Base-by-base conservation (phyloP, 1,284 basidiomycete genomes). In the Butyriboletus appendiculatus region DNA sequence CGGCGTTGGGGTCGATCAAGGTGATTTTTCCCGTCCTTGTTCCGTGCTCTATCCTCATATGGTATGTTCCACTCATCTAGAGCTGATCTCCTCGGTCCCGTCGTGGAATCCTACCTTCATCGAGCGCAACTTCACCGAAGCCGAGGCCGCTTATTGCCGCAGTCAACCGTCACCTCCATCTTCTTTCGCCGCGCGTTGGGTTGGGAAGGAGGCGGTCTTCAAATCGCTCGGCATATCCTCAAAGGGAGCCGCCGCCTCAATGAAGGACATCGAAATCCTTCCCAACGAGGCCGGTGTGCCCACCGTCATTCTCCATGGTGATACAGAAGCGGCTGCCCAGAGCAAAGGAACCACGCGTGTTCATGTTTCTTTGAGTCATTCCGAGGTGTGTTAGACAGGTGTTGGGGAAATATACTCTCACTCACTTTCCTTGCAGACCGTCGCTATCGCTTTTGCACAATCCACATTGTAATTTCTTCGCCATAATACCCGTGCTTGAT, bases 261-360 rank as follows among this genome's bases (percentile, higher is more conserved):
- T 99, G 89, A 94, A 92, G 75, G 96, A 98, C 60, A 98, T 99
- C 62, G 97, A 98, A 75, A 96, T 99, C 63, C 77, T 96, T 57
- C 86, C 91, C 40, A 83, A 85, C 65, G 77, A 78, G 50, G 76
- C 76, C 26, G 88, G 88, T 43, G 88, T 78, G 16, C 93, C 93
- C 8, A 78, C 78, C 33, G 92, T 97, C 53, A 78, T 73, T 50
- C 82, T 98, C 28, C 82, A 89, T 63, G 94, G 94, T n/a, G 88
- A 94, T 56, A 94, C 94, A 37, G 78, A 86, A 69, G 69, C 75
- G 14, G 87, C 89, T 53, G 95, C 94, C 30, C 75, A 81, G 22
- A 78, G 75, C 48, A 92, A 90, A 76, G 87, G 86, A 44, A 81
- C 98, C 70, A 81, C 80, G 45, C 84, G 81, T 62, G 81, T 96